Evolutionary conservation across 2,329 filamentous ascomycete genomes (phyloP).

Genomic region (Fusarium drepaniforme): DNA sequence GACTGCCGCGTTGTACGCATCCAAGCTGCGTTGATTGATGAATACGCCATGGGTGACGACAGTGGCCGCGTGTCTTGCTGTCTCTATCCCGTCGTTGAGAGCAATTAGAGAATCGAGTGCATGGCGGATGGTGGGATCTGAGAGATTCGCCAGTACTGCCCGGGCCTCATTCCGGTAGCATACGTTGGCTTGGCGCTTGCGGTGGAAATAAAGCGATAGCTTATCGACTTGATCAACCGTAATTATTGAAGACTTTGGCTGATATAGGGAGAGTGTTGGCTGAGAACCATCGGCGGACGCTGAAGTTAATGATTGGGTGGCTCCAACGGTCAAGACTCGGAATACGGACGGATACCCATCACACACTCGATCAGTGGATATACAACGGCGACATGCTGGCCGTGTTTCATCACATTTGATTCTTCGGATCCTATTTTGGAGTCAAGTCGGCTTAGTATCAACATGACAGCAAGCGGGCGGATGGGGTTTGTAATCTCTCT

Average conservation of each 20-base stretch:
- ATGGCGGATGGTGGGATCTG: constrained; percentile 10
- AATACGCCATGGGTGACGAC: not conserved
- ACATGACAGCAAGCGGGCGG: not conserved
- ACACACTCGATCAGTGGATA: not conserved
- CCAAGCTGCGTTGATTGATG: not conserved
- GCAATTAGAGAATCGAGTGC: constrained; percentile 1
- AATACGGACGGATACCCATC: constrained; percentile 1
- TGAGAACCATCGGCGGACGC: not conserved
- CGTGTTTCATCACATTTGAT: constrained; percentile 13
- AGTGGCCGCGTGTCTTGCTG: not conserved
- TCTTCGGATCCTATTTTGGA: constrained; percentile 7
- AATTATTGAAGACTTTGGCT: constrained; percentile 1
- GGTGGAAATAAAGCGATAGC: constrained; percentile 10
- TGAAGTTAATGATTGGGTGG: not conserved
- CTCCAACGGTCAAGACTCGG: not conserved
- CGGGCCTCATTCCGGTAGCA: constrained; percentile 9
- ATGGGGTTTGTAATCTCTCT: not conserved
- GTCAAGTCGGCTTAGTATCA: not conserved
- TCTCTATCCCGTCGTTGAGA: not conserved
- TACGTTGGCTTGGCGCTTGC: not conserved
- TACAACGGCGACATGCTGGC: constrained; percentile 2
- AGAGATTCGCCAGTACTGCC: constrained; percentile 3
- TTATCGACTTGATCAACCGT: not conserved
- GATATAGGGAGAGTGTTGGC: not conserved
- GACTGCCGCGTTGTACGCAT: constrained; percentile 7